Evolutionary conservation across 2,329 filamentous ascomycete genomes (phyloP), one percentile per base, ranked within the genome.

Genomic region (Scleromitrula shiraiana): DNA sequence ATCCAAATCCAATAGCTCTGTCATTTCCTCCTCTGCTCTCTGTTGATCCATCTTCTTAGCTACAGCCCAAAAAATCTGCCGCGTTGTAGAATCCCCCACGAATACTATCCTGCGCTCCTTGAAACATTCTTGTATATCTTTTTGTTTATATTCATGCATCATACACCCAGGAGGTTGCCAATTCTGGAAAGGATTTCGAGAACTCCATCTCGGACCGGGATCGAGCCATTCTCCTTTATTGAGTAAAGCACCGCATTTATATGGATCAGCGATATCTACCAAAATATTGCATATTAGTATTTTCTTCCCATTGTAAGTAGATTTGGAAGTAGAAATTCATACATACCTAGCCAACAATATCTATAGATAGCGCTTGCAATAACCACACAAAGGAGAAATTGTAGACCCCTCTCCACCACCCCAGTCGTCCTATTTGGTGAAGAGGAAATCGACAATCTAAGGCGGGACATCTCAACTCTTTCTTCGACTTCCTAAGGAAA

Each of bases 111-210:
- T 70, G 7, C 71, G 72, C 12, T 68, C 65, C 2, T 64, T 64
- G 19, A 81, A 67, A 57, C 81, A 85, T 38, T 65, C 62, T 15
- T 67, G 63, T 33, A 82, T 69, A 30, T 78, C 74, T n/a, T 69
- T 60, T 5, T 63, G 58, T 7, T 70, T 68, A 63, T 82, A 82
- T 45, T 73, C 65, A 51, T 76, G 72, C 58, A 82, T 68, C 51
- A 76, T 73, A 63, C 81, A 84, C 22, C 76, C 76, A 19, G 70
- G 69, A 4, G 79, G 75, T 49, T 81, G 75, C 80, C 80, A 83
- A 53, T 71, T 69, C 27, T 67, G 64, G 55, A 71, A 74, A 33
- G 56, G 48, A 15, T 50, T 50, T 24, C 23, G 35, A 49, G 50
- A 51, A 54, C 52, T 54, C 59, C 58, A 50, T 60, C 55, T 32